phyloP scores from a whole-genome alignment of 306 rosid genomes.

The Trifolium dubium region DNA sequence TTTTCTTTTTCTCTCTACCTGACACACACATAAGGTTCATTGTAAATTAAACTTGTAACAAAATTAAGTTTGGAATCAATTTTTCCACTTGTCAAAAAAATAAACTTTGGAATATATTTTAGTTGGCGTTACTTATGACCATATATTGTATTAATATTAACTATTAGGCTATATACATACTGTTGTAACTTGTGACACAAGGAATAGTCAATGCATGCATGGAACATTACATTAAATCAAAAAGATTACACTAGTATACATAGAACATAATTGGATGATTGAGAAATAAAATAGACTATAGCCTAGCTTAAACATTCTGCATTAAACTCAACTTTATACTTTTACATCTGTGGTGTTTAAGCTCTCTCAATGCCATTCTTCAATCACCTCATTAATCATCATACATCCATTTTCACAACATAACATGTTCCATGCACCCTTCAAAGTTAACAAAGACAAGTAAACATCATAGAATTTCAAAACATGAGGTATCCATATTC shows the following conservation, averaged over 20 bases:
- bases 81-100: neutral
- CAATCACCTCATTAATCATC: conserved; percentile 42
- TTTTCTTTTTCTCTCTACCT: neutral
- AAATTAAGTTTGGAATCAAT: neutral
- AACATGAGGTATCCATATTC: conserved; percentile 26
- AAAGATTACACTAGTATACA: neutral
- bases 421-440: conserved; percentile 44
- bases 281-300: conserved; percentile 23
- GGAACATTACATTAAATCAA: conserved; percentile 23
- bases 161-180: neutral
- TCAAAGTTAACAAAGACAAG: conserved; percentile 37
- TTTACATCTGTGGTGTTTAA: conserved; percentile 46
- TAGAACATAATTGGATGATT: conserved; percentile 40
- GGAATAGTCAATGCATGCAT: conserved; percentile 14
- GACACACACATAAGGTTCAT: no score
- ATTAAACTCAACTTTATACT: conserved; percentile 10
- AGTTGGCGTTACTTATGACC: neutral
- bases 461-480: conserved; percentile 43
- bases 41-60: neutral
- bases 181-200: conserved; percentile 21
- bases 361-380: conserved; percentile 33
- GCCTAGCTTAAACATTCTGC: conserved; percentile 30
- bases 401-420: conserved; percentile 38
- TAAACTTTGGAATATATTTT: neutral
- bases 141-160: neutral